A percentile compares a stretch with the other conserved stretches of the same genome.
Evolutionary conservation across 2,329 filamentous ascomycete species (phyloP).

Genomic region (Rosellinia necatrix): DNA sequence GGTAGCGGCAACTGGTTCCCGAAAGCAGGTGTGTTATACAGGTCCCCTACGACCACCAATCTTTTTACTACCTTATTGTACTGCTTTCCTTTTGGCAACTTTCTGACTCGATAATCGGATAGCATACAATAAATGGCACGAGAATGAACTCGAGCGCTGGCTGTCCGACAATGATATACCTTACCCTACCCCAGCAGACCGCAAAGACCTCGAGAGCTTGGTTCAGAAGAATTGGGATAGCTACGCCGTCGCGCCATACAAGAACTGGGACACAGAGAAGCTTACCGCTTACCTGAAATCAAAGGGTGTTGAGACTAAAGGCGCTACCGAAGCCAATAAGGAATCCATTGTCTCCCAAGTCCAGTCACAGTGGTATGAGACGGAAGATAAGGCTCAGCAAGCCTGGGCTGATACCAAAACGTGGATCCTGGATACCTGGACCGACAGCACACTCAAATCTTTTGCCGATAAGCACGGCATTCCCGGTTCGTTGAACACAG

Average conservation of each 20-base stretch:
- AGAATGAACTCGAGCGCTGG: conserved; percentile 97
- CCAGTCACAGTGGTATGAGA: conserved; percentile 76
- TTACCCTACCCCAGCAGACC: conserved; percentile 86
- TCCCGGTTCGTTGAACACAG: conserved; percentile 57
- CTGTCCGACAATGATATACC: conserved; percentile 89
- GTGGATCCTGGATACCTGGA: conserved; percentile 96
- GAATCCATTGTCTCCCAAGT: conserved; percentile 72
- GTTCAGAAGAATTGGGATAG: conserved; percentile 88
- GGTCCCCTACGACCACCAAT: too few relatives aligned
- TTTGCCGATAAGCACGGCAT: conserved; percentile 90
- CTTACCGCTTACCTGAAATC: conserved; percentile 69
- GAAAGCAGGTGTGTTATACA: conserved; percentile 71
- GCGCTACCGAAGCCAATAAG: conserved; percentile 68
- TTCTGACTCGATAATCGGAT: conserved; percentile 38
- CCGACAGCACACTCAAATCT: conserved; percentile 88
- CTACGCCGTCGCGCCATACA: conserved; percentile 76
- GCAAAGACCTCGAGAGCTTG: conserved; percentile 91
- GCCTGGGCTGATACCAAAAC: conserved; percentile 76
- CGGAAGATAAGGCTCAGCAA: conserved; percentile 74
- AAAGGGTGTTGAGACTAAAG: conserved; percentile 73
- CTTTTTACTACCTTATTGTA: too few relatives aligned
- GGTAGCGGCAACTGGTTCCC: conserved; percentile 85
- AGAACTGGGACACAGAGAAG: conserved; percentile 73
- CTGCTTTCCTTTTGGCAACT: neutral
- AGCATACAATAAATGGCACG: conserved; percentile 99